phyloP scores from a whole-genome alignment of 768 basidiomycete species.

The Inosperma sp. region DNA sequence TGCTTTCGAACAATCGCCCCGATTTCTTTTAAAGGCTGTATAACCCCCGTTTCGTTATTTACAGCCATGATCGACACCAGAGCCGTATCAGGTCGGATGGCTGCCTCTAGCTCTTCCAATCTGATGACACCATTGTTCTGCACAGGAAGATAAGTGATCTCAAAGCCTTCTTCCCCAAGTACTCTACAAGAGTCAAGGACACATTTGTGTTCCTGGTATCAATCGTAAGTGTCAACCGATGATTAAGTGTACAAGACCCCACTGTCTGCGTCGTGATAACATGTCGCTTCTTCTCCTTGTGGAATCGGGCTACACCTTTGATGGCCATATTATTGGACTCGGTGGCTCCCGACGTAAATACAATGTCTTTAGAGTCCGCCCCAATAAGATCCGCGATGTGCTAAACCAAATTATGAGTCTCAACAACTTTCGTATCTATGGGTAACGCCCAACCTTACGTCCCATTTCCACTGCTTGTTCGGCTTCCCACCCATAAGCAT shows the following conservation, averaged over 20 bases:
- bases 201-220: slow-evolving; percentile 92
- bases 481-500: slow-evolving; percentile 99
- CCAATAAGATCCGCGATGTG: slow-evolving; percentile 90
- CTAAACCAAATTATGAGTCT: slow-evolving; percentile 35
- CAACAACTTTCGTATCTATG: background rate
- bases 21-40: slow-evolving; percentile 95
- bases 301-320: slow-evolving; percentile 94
- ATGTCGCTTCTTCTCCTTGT: slow-evolving; percentile 89
- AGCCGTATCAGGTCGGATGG: slow-evolving; percentile 89
- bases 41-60: slow-evolving; percentile 99
- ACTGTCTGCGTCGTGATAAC: slow-evolving; percentile 95
- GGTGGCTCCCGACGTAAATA: slow-evolving; percentile 97
- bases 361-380: slow-evolving; percentile 90
- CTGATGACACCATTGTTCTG: slow-evolving; percentile 78
- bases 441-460: slow-evolving; percentile 53
- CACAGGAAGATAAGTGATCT: slow-evolving; percentile 96
- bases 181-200: slow-evolving; percentile 97
- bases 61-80: slow-evolving; percentile 98
- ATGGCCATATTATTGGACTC: slow-evolving; percentile 97
- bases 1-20: slow-evolving; percentile 82
- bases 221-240: background rate
- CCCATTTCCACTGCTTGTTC: slow-evolving; percentile 92
- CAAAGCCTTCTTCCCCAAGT: slow-evolving; percentile 94
- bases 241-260: background rate
- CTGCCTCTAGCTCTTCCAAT: slow-evolving; percentile 72